phyloP scores from a whole-genome alignment of 2,329 filamentous ascomycete species.

The Helicocarpus griseus region DNA sequence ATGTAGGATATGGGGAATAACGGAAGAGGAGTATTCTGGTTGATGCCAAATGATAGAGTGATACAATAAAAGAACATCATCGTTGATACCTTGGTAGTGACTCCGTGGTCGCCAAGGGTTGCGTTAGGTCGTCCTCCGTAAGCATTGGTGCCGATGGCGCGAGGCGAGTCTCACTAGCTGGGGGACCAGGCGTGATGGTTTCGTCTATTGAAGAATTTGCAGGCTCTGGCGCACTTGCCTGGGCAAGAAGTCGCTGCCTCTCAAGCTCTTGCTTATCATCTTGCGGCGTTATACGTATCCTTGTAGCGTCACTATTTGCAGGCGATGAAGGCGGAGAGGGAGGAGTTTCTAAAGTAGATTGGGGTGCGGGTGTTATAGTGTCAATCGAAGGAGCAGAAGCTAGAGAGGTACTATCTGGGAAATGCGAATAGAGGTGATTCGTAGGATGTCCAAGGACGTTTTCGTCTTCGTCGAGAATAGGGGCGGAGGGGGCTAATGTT shows the following conservation, averaged over 20 bases:
- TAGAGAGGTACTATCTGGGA: neutral
- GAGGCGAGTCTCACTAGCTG: neutral
- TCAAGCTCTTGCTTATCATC: slow-evolving; percentile 79
- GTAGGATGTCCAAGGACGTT: slow-evolving; percentile 30
- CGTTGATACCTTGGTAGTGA: slow-evolving; percentile 37
- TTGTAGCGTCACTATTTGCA: slow-evolving; percentile 27
- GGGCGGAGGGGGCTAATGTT: slow-evolving; percentile 34
- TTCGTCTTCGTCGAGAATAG: slow-evolving; percentile 39
- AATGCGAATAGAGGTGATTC: neutral
- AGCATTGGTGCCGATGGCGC: slow-evolving; percentile 40
- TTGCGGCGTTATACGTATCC: slow-evolving; percentile 7
- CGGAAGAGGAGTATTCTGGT: too few relatives aligned
- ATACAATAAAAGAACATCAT: slow-evolving; percentile 12
- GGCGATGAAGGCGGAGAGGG: slow-evolving; percentile 15
- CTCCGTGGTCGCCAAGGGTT: slow-evolving; percentile 28
- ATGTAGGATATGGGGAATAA: too few relatives aligned
- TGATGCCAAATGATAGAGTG: neutral
- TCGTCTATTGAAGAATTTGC: slow-evolving; percentile 11
- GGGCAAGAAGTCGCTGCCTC: slow-evolving; percentile 51
- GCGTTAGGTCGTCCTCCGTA: slow-evolving; percentile 43
- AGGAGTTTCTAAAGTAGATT: slow-evolving; percentile 3
- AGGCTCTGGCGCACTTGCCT: slow-evolving; percentile 50
- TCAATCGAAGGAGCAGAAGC: slow-evolving; percentile 21
- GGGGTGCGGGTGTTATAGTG: slow-evolving; percentile 16
- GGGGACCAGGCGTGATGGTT: neutral